phyloP scores from a whole-genome alignment of 306 rosid genomes.

The Herpetospermum pedunculosum region DNA sequence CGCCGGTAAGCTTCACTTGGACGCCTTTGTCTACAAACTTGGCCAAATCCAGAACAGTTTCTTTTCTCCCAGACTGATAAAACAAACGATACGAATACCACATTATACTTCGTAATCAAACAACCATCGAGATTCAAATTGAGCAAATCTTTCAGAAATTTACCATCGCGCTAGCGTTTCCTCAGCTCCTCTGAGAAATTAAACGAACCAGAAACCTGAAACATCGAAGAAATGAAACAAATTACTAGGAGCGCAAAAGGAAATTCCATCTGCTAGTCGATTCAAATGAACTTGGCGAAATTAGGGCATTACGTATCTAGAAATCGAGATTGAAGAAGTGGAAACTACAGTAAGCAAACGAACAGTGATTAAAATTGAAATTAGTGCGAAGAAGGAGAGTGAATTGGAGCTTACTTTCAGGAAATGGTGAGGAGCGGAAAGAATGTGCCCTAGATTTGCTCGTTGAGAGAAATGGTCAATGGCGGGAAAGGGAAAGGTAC shows the following conservation, averaged over 20 bases:
- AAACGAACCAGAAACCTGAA: not conserved
- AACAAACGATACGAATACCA: not conserved
- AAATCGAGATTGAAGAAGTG: not conserved
- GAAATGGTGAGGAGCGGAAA: not conserved
- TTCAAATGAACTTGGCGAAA: not conserved
- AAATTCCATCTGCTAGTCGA: not conserved
- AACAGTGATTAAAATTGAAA: not conserved
- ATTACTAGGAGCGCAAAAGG: not conserved
- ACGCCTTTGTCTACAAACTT: conserved; percentile 93
- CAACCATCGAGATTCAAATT: not conserved
- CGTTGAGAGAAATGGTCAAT: conserved; percentile 2
- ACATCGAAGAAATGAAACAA: not conserved
- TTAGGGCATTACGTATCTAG: not conserved
- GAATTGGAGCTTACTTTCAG: conserved; percentile 6
- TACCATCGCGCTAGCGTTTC: conserved; percentile 19
- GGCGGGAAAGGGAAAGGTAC: conserved; percentile 6
- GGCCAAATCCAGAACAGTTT: conserved; percentile 78
- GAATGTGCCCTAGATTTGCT: conserved; percentile 10
- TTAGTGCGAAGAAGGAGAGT: not conserved
- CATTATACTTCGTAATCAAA: not conserved
- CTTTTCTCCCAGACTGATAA: conserved; percentile 17
- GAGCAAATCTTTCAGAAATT: not conserved
- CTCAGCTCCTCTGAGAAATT: conserved; percentile 8
- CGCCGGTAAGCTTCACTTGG: conserved; percentile 85
- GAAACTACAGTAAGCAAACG: not conserved